Evolutionary conservation across 2,329 filamentous ascomycete species (phyloP).

Genomic region (Venturia effusa): DNA sequence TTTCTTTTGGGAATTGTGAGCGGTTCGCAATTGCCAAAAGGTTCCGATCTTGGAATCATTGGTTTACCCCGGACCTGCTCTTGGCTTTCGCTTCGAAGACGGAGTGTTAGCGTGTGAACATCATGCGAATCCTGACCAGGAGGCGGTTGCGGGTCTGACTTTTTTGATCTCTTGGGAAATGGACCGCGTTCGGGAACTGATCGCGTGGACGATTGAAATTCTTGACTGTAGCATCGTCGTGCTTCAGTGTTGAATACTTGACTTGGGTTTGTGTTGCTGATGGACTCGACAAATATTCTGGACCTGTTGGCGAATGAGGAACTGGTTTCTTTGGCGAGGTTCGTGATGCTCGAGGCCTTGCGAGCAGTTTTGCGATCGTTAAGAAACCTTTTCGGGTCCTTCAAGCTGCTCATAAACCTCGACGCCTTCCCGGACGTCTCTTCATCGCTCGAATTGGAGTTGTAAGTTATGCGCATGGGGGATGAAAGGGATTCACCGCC

Average conservation of each 20-base stretch:
- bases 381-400: neutral
- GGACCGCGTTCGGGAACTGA: neutral
- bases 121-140: neutral
- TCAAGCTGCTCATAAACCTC: slow-evolving; percentile 4
- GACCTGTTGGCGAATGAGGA: neutral
- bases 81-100: neutral
- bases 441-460: slow-evolving; percentile 7
- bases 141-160: neutral
- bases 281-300: neutral
- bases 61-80: neutral
- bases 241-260: neutral
- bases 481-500: slow-evolving; percentile 9
- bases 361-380: neutral
- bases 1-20: neutral
- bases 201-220: neutral
- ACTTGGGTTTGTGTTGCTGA: neutral
- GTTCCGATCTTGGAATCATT: neutral
- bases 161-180: neutral
- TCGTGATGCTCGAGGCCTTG: neutral
- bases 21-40: neutral
- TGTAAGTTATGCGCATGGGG: slow-evolving; percentile 9
- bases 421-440: slow-evolving; percentile 1
- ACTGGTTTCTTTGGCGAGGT: neutral
- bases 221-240: neutral
- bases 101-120: neutral